A percentile compares a stretch with the other conserved stretches of the same genome.
phyloP scores from a whole-genome alignment of 768 basidiomycete genomes.

The Tulasnella sp. region DNA sequence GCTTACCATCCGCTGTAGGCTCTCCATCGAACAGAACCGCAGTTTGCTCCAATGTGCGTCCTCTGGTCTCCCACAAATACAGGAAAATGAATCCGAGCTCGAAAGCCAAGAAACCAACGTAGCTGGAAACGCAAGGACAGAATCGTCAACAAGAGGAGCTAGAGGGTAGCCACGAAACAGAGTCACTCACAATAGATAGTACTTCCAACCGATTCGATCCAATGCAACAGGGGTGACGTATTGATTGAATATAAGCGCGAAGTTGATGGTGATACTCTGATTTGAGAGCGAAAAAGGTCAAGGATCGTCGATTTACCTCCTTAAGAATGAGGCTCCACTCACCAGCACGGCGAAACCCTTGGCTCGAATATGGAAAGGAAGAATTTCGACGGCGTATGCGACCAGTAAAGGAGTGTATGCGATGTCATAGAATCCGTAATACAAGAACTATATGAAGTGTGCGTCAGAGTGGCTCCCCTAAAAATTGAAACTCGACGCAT shows the following conservation, averaged over 20 bases:
- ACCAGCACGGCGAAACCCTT: slow-evolving; percentile 80
- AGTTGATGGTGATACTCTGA: slow-evolving; percentile 66
- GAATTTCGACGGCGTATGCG: slow-evolving; percentile 84
- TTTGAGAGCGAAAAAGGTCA: background rate
- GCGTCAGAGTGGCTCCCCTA: background rate
- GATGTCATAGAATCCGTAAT: slow-evolving; percentile 35
- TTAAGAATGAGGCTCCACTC: background rate
- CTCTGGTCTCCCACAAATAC: slow-evolving; percentile 37
- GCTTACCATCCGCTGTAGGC: slow-evolving; percentile 15
- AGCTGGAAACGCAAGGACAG: slow-evolving; percentile 19
- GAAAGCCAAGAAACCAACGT: slow-evolving; percentile 31
- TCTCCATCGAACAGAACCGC: slow-evolving; percentile 40
- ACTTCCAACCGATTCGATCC: slow-evolving; percentile 67
- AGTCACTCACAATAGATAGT: slow-evolving; percentile 57
- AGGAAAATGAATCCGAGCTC: slow-evolving; percentile 24
- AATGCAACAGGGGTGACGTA: slow-evolving; percentile 84
- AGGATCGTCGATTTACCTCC: background rate
- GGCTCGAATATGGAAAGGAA: slow-evolving; percentile 80
- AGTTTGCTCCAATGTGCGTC: slow-evolving; percentile 40
- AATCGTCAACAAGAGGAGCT: background rate
- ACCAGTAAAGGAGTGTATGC: slow-evolving; percentile 81
- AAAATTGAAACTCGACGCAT: background rate
- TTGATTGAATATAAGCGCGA: slow-evolving; percentile 86
- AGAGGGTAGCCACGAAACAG: background rate
- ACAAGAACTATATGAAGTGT: slow-evolving; percentile 17